Evolutionary conservation across 192 early-diverging fungal genomes (phyloP).

Genomic region (Thamnidium elegans): DNA sequence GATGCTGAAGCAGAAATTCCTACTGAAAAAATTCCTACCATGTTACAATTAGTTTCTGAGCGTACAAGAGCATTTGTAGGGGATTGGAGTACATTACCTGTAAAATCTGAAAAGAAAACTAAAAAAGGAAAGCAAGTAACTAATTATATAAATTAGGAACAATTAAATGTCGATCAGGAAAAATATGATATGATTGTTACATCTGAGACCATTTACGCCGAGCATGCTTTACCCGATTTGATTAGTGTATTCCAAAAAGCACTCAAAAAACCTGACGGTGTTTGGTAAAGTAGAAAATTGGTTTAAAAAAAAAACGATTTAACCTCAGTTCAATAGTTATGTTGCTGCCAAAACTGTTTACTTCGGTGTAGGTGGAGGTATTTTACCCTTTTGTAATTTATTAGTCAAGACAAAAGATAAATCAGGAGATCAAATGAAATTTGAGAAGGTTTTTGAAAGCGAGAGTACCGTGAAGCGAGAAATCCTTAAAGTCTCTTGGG

Average conservation of each 20-base stretch:
- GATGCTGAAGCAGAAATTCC: constrained; percentile 45
- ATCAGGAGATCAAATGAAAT: constrained; percentile 28
- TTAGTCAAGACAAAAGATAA: constrained; percentile 45
- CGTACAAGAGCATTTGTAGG: constrained; percentile 63
- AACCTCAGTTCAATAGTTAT: constrained; percentile 40
- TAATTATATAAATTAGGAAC: constrained; percentile 27
- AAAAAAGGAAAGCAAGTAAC: not conserved
- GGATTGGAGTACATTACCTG: constrained; percentile 59
- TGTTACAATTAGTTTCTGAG: constrained; percentile 28
- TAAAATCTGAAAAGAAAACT: constrained; percentile 10
- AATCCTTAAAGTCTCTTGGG: constrained; percentile 37
- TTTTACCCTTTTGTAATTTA: constrained; percentile 68
- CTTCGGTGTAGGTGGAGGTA: constrained; percentile 90
- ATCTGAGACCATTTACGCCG: constrained; percentile 76
- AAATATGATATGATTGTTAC: constrained; percentile 73
- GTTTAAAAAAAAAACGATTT: not conserved
- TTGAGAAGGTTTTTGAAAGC: constrained; percentile 33
- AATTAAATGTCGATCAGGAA: constrained; percentile 45
- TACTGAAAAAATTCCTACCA: constrained; percentile 24
- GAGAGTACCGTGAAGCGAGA: constrained; percentile 40
- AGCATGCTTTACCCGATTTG: constrained; percentile 57
- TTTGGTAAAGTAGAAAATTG: constrained; percentile 33
- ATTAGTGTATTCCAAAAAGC: constrained; percentile 60
- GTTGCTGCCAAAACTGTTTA: constrained; percentile 92
- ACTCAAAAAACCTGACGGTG: constrained; percentile 47